phyloP scores from a whole-genome alignment of 495 filamentous ascomycete species.

The Podospora sp. region DNA sequence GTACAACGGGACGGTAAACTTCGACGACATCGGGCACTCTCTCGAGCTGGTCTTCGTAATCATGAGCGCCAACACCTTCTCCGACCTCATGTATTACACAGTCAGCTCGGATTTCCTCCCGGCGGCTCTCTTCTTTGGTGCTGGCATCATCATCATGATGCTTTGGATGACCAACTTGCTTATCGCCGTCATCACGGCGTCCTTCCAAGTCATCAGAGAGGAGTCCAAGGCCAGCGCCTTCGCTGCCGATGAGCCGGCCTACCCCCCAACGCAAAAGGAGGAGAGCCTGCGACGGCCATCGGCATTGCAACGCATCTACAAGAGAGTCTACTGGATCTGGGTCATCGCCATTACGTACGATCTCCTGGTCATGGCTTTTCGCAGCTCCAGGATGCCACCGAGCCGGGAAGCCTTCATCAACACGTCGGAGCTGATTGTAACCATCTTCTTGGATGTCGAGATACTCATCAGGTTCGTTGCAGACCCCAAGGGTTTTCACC shows the following conservation, averaged over 20 bases:
- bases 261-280: constrained; percentile 46
- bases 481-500: constrained; percentile 80
- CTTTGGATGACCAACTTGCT: constrained; percentile 96
- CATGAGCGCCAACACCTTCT: constrained; percentile 97
- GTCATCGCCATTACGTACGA: constrained; percentile 76
- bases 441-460: constrained; percentile 76
- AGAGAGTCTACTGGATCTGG: constrained; percentile 78
- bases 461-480: constrained; percentile 77
- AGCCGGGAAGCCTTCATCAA: constrained; percentile 56
- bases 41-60: constrained; percentile 97
- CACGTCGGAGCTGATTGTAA: constrained; percentile 73
- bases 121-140: constrained; percentile 81
- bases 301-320: constrained; percentile 66
- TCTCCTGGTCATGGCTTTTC: constrained; percentile 71
- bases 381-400: constrained; percentile 71
- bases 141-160: constrained; percentile 87
- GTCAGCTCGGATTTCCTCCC: constrained; percentile 89
- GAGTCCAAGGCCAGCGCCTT: constrained; percentile 95
- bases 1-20: constrained; percentile 84
- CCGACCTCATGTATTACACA: constrained; percentile 90
- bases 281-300: constrained; percentile 53
- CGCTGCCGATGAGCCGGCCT: constrained; percentile 64
- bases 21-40: constrained; percentile 91
- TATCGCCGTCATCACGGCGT: constrained; percentile 97
- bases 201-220: constrained; percentile 97